Conservation (phyloP, 2,329 filamentous ascomycete species). For the Acrodontium crateriforme region DNA sequence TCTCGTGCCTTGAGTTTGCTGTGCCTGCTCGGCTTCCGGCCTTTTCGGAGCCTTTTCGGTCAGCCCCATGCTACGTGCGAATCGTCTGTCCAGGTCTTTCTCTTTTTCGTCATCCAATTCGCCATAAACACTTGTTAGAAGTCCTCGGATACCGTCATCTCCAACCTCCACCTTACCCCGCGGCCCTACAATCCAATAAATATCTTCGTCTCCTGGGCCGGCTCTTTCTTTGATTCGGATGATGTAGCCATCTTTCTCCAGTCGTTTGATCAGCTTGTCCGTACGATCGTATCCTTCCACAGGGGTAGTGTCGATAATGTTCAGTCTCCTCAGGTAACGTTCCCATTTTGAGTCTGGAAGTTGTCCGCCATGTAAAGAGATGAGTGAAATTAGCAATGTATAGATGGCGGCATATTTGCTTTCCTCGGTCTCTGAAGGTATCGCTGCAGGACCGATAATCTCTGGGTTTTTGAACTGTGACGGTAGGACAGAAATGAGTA, state of each 20-base stretch:
- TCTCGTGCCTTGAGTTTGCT: too few relatives aligned
- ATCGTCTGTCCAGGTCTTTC: slow-evolving; percentile 19
- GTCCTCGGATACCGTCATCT: slow-evolving; percentile 55
- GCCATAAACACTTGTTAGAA: slow-evolving; percentile 48
- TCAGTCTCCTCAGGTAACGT: slow-evolving; percentile 59
- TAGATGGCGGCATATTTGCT: slow-evolving; percentile 72
- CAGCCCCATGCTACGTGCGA: slow-evolving; percentile 21
- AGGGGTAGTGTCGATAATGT: slow-evolving; percentile 61
- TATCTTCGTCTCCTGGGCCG: slow-evolving; percentile 54
- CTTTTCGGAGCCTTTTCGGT: slow-evolving; percentile 6
- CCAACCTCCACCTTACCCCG: slow-evolving; percentile 77
- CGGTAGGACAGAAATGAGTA: slow-evolving; percentile 63
- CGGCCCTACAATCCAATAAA: slow-evolving; percentile 74
- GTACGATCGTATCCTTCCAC: slow-evolving; percentile 38
- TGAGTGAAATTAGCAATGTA: slow-evolving; percentile 63
- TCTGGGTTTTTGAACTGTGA: slow-evolving; percentile 46
- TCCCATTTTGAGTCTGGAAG: slow-evolving; percentile 68
- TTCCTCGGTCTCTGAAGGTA: slow-evolving; percentile 53
- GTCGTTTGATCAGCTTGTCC: slow-evolving; percentile 56
- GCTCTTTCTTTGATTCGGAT: slow-evolving; percentile 54
- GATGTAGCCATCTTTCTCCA: slow-evolving; percentile 75
- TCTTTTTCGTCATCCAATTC: slow-evolving; percentile 16
- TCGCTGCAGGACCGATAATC: slow-evolving; percentile 55
- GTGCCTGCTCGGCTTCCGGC: background rate
- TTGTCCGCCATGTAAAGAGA: slow-evolving; percentile 56